Evolutionary conservation across 129 eudicot species (phyloP), one percentile per base, ranked within the genome.

Genomic region (Flaveria robusta): DNA sequence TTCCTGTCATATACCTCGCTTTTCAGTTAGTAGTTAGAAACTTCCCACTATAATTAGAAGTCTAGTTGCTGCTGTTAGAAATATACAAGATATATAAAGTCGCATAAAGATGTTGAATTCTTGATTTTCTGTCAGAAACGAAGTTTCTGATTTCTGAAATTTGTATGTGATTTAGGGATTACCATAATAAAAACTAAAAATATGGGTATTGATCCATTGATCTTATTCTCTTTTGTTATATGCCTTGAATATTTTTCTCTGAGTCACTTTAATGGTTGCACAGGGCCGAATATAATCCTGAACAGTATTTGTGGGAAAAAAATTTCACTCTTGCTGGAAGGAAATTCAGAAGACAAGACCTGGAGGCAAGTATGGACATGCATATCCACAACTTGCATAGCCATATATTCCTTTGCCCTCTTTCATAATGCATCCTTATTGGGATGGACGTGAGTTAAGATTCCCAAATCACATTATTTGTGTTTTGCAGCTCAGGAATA

Each of bases 211-310:
- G 39, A 34, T 34, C 39, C 39, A 34, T 34, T 34, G 39, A 34
- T 5, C 39, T 34, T 34, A 27, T 27, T 27, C 31, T 27, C 31
- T 27, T 27, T 4, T 34, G 7, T 34, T 34, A 34, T 34, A 34
- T 34, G 39, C 7, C 39, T 9, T 22, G 24, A 20, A 22, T 9
- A 10, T 59, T 9, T 27, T 60, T 62, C 31, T 64, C 66, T 64
- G 7, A 34, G 39, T 34, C 39, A 34, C 5, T 34, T 34, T 34
- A 34, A 34, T 77, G 1, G 22, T 71, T 71, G 31, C 51, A 78
- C 90, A 93, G 98, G 92, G 98, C 95, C 11, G 89, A 80, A 4
- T 93, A 93, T 79, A 87, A 93, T 71, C 98, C 98, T 19, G 98
- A 93, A 24, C 91, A 83, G 81, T 88, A 90, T 74, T 82, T 93